phyloP scores from a whole-genome alignment of 257 asterid genomes.

The Jacaranda copaia region DNA sequence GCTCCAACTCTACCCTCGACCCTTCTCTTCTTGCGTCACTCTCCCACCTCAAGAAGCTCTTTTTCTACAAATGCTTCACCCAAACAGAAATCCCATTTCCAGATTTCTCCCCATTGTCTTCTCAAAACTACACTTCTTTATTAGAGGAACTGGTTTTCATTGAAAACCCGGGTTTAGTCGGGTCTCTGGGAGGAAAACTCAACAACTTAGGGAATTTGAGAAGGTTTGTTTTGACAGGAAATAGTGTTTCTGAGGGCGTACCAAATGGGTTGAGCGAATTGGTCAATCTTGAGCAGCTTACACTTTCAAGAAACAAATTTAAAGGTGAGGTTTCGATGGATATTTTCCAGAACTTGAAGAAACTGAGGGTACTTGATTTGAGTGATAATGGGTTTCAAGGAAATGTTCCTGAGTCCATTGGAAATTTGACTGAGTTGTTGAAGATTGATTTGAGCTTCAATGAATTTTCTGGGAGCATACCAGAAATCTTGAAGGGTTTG shows the following conservation, averaged over 20 bases:
- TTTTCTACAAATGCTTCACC: slow-evolving; percentile 81
- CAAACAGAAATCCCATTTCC: slow-evolving; percentile 46
- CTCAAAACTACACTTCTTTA: slow-evolving; percentile 27
- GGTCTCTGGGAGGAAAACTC: slow-evolving; percentile 55
- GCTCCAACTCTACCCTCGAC: slow-evolving; percentile 54
- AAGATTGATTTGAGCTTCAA: slow-evolving; percentile 79
- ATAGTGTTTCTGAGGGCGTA: slow-evolving; percentile 52
- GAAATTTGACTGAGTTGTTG: slow-evolving; percentile 52
- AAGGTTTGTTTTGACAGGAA: slow-evolving; percentile 70
- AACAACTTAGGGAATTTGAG: slow-evolving; percentile 41
- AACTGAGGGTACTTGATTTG: slow-evolving; percentile 71
- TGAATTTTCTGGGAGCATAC: slow-evolving; percentile 66
- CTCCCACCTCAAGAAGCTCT: slow-evolving; percentile 60
- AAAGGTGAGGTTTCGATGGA: slow-evolving; percentile 48
- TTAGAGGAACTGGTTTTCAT: slow-evolving; percentile 70
- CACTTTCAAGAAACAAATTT: slow-evolving; percentile 65
- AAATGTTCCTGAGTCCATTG: slow-evolving; percentile 56
- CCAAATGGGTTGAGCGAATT: slow-evolving; percentile 48
- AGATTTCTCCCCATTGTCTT: slow-evolving; percentile 50
- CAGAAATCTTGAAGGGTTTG: slow-evolving; percentile 52
- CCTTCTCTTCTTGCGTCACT: slow-evolving; percentile 55
- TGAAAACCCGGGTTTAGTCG: slow-evolving; percentile 67
- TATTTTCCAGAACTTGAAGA: slow-evolving; percentile 50
- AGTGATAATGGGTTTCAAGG: slow-evolving; percentile 64
- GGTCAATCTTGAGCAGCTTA: slow-evolving; percentile 68